These are phyloP conservation scores for Erodium trifolium DNA, from an alignment of 441 rosid genomes.

Conservation along the genomic window DNA sequence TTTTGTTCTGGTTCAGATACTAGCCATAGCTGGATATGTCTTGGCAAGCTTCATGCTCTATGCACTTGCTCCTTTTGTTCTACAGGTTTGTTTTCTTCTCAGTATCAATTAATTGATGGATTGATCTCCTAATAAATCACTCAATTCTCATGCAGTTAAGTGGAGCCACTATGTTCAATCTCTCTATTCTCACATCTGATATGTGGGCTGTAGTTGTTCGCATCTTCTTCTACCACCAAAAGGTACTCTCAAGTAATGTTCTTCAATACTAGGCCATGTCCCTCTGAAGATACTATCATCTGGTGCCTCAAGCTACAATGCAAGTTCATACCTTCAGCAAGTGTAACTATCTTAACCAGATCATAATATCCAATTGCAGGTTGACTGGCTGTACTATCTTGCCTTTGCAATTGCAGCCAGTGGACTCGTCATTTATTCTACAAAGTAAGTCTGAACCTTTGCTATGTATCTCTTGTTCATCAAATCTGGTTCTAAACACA, in stretches of 20 bases:
- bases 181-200: conserved; percentile 48
- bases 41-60: conserved; percentile 30
- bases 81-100: conserved; percentile 30
- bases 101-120: neutral
- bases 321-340: neutral
- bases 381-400: conserved; percentile 49
- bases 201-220: conserved; percentile 63
- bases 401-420: conserved; percentile 34
- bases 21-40: conserved; percentile 34
- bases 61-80: conserved; percentile 34
- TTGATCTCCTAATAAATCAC: too few species aligned
- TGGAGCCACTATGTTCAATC: conserved; percentile 56
- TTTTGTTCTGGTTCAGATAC: conserved; percentile 27
- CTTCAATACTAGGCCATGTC: neutral
- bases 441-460: conserved; percentile 22
- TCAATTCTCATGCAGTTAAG: conserved; percentile 28
- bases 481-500: neutral
- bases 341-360: neutral
- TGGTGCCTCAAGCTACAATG: too few species aligned
- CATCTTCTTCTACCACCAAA: conserved; percentile 41
- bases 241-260: conserved; percentile 25
- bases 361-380: conserved; percentile 27
- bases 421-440: conserved; percentile 44
- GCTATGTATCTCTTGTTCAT: neutral
- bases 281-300: too few species aligned